Evolutionary conservation across 108 stramenopile species (phyloP).

Genomic region (Cyclotella baltica): DNA sequence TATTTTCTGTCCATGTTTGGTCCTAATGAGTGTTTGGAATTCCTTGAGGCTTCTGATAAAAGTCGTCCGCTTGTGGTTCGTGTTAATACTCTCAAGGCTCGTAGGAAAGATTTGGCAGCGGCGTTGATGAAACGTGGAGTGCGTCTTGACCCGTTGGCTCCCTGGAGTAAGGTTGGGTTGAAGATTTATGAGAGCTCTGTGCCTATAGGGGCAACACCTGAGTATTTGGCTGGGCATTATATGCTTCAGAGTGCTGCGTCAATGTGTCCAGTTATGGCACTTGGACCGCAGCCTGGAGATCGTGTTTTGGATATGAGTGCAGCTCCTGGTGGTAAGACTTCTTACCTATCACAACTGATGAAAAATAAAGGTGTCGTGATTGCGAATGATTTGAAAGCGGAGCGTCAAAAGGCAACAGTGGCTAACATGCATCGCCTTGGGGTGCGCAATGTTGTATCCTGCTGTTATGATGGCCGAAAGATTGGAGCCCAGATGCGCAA

Average conservation of each 20-base stretch:
- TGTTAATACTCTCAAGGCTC: slow-evolving; percentile 97
- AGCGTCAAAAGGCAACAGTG: slow-evolving; percentile 96
- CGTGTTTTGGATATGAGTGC: slow-evolving; percentile 96
- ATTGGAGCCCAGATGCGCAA: slow-evolving; percentile 86
- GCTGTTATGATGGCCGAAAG: slow-evolving; percentile 94
- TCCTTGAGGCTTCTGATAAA: slow-evolving; percentile 95
- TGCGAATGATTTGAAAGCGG: slow-evolving; percentile 95
- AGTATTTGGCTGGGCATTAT: slow-evolving; percentile 99
- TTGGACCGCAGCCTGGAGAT: slow-evolving; percentile 95
- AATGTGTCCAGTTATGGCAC: slow-evolving; percentile 97
- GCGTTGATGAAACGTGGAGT: slow-evolving; percentile 98
- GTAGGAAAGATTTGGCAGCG: slow-evolving; percentile 96
- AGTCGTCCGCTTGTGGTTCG: slow-evolving; percentile 96
- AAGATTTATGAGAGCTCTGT: slow-evolving; percentile 97
- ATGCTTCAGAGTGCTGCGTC: slow-evolving; percentile 99
- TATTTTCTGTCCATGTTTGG: slow-evolving; percentile 95
- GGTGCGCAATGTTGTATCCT: slow-evolving; percentile 92
- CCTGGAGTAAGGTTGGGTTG: slow-evolving; percentile 98
- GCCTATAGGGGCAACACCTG: slow-evolving; percentile 99
- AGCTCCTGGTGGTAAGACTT: slow-evolving; percentile 99
- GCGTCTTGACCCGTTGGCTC: slow-evolving; percentile 94
- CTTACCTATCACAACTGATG: slow-evolving; percentile 98
- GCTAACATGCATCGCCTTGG: slow-evolving; percentile 99
- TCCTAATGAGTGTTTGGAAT: slow-evolving; percentile 94
- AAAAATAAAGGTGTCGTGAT: slow-evolving; percentile 94